Evolutionary conservation across 768 basidiomycete genomes (phyloP).

Genomic region (Glaciozyma martinii): DNA sequence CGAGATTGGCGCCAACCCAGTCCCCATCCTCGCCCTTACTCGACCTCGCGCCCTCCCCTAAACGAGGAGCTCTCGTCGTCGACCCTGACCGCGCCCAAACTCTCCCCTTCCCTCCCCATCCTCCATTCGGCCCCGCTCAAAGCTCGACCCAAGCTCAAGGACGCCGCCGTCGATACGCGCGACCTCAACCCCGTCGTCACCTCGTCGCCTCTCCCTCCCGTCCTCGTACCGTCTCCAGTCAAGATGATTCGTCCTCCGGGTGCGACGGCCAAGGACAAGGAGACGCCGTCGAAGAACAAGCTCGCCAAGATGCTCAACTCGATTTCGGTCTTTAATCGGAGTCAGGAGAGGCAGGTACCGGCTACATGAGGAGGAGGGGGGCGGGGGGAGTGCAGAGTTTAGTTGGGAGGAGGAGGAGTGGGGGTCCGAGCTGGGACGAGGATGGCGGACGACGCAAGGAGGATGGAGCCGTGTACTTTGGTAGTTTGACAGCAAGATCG

Average conservation of each 20-base stretch:
- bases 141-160: constrained; percentile 15
- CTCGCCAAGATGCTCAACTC: constrained; percentile 24
- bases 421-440: too few species aligned
- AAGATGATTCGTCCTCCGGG: neutral
- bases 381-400: neutral
- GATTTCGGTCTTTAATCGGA: constrained; percentile 24
- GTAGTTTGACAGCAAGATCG: too few species aligned
- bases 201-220: constrained; percentile 1
- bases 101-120: neutral
- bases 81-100: neutral
- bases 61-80: neutral
- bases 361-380: neutral
- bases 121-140: too few species aligned
- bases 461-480: too few species aligned
- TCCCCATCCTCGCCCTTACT: constrained; percentile 2
- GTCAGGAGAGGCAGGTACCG: constrained; percentile 5
- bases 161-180: constrained; percentile 24
- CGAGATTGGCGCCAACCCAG: constrained; percentile 16
- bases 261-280: neutral
- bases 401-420: neutral
- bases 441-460: too few species aligned
- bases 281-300: constrained; percentile 14
- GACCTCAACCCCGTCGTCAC: constrained; percentile 16
- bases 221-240: neutral
- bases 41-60: constrained; percentile 1